A percentile compares a stretch with the other conserved stretches of the same genome.
Evolutionary conservation across 352 stramenopile genomes (phyloP).

Genomic region (Phytopythium litorale): DNA sequence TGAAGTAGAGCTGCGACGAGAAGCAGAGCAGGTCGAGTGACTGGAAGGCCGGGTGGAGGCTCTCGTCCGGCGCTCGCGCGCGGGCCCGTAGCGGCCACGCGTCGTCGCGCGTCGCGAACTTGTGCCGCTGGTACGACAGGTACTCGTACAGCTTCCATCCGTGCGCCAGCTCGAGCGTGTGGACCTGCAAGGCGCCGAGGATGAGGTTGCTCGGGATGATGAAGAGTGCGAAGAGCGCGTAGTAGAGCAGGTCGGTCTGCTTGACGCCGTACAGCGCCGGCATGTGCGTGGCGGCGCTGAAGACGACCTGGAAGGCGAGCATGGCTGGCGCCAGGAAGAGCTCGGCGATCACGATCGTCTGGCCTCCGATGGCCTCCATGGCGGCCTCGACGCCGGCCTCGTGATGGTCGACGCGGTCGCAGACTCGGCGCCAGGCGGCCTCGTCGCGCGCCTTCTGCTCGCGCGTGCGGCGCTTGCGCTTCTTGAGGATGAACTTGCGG

Average conservation of each 20-base stretch:
- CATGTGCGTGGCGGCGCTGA: constrained; percentile 90
- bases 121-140: constrained; percentile 94
- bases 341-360: constrained; percentile 88
- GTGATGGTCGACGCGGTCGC: constrained; percentile 93
- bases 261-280: constrained; percentile 91
- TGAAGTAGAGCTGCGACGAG: constrained; percentile 92
- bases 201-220: constrained; percentile 94
- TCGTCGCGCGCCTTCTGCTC: constrained; percentile 93
- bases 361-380: constrained; percentile 88
- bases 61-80: constrained; percentile 83
- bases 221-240: constrained; percentile 92
- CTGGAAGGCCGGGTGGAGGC: constrained; percentile 91
- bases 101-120: constrained; percentile 92
- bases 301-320: constrained; percentile 88
- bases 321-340: constrained; percentile 86
- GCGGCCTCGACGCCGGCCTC: constrained; percentile 93
- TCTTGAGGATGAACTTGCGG: constrained; percentile 66
- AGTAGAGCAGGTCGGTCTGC: constrained; percentile 94
- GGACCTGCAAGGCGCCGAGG: constrained; percentile 94
- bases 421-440: constrained; percentile 89
- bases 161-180: constrained; percentile 94
- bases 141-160: constrained; percentile 98
- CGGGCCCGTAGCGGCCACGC: constrained; percentile 89
- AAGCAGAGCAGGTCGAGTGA: constrained; percentile 95
- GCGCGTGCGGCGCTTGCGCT: constrained; percentile 71